phyloP scores from a whole-genome alignment of 2,329 filamentous ascomycete genomes.

The Helotiales sp. region DNA sequence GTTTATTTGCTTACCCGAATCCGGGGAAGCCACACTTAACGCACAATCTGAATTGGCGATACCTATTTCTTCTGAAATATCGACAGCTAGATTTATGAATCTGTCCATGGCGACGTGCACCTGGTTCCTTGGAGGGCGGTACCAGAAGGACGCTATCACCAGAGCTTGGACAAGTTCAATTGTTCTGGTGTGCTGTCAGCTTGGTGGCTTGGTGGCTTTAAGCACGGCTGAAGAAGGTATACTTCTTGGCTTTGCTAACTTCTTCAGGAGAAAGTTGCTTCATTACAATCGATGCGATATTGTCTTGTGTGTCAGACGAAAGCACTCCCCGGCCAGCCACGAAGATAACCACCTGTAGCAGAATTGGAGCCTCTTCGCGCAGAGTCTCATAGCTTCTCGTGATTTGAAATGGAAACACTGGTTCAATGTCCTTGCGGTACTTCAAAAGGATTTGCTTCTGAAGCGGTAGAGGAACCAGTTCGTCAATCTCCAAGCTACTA shows the following conservation, averaged over 20 bases:
- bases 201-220: background rate
- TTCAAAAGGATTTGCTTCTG: background rate
- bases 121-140: slow-evolving; percentile 7
- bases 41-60: slow-evolving; percentile 2
- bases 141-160: slow-evolving; percentile 9
- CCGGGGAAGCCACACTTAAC: background rate
- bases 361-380: background rate
- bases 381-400: slow-evolving; percentile 1
- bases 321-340: slow-evolving; percentile 2
- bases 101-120: slow-evolving; percentile 4
- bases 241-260: slow-evolving; percentile 6
- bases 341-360: slow-evolving; percentile 10
- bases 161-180: slow-evolving; percentile 7
- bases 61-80: slow-evolving; percentile 1
- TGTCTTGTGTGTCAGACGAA: background rate
- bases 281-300: background rate
- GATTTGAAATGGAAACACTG: slow-evolving; percentile 7
- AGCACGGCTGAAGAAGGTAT: too few relatives aligned
- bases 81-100: background rate
- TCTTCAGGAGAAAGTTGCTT: background rate
- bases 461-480: background rate
- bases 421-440: slow-evolving; percentile 6
- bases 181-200: background rate
- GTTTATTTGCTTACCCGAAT: background rate
- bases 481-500: background rate